Evolutionary conservation across 1,284 basidiomycete genomes (phyloP).

Genomic region (Apiotrichum laibachii): DNA sequence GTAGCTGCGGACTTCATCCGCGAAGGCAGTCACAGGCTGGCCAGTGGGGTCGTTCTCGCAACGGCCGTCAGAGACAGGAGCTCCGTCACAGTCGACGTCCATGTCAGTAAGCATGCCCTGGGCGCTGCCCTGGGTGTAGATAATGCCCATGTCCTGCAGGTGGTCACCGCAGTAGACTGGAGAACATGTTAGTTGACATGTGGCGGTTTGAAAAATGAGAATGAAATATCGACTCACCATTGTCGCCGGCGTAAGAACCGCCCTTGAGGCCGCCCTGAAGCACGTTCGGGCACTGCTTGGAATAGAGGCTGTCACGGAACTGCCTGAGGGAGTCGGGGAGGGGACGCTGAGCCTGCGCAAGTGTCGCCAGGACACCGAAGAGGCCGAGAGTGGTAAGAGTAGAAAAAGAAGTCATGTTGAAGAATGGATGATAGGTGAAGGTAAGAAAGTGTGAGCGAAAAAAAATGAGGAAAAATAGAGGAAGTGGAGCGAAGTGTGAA

Average conservation of each 20-base stretch:
- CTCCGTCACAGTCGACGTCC: slow-evolving; percentile 7
- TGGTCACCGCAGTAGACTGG: slow-evolving; percentile 4
- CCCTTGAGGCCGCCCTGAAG: background rate
- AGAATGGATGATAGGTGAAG: too few species aligned
- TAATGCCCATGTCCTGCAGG: background rate
- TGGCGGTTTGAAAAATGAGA: too few species aligned
- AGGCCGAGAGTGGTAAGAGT: background rate
- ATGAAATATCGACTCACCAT: background rate
- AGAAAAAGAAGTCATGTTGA: background rate
- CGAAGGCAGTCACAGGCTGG: background rate
- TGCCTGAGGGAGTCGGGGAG: background rate
- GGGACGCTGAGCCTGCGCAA: background rate
- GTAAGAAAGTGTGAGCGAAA: too few species aligned
- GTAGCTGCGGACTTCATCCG: background rate
- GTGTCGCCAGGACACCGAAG: background rate
- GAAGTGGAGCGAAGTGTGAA: too few species aligned
- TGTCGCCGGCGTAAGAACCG: background rate
- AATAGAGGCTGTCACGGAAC: background rate
- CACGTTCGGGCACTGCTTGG: background rate
- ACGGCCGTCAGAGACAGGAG: background rate
- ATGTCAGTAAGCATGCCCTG: background rate
- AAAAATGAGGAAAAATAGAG: too few species aligned
- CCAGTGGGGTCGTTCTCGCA: background rate
- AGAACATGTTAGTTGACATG: background rate
- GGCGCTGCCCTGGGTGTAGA: slow-evolving; percentile 2